Base-by-base conservation (phyloP, 352 stramenopile genomes). In the Peronosclerospora sorghi region DNA sequence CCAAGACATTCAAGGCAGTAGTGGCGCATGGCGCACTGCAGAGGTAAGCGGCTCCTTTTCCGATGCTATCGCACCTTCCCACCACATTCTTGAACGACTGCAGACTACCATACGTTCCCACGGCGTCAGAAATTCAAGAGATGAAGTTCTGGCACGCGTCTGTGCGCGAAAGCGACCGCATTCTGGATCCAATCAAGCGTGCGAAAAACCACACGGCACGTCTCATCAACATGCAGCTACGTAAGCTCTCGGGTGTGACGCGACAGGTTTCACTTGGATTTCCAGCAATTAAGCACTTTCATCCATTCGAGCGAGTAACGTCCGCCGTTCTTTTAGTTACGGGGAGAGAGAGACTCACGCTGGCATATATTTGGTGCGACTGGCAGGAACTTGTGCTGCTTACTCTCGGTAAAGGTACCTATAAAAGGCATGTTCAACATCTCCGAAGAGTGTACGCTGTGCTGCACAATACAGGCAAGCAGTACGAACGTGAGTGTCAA, bases 141-240 rank as follows among this genome's bases (percentile, higher is more conserved):
- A 93, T 93, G 80, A 78, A 80, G 48, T 90, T 93, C 55, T 93
- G 80, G 80, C 68, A 73, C 18, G 55, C 72, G 20, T 51, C 52
- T 20, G 56, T 84, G 51, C 68, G 63, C 42, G 80, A 93, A 54
- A 89, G 75, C 60, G 58, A 73, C 63, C 78, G 77, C 54, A 89
- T 93, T 27, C 59, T 52, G 5, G 78, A 90, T 48, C 78, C 80
- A 5, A 62, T 93, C 51, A 83, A 83, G 35, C 72, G 78, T 51
- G 73, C 76, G 35, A 84, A 83, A 49, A 90, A 93, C 56, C 63
- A 82, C 48, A 86, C 78, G 29, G 73, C 77, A 18, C 67, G 80
- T 1, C 68, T 87, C 35, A 90, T 93, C 52, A 89, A 90, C 46
- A 55, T 71, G 34, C 76, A 89, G 50, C 57, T 93, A 15, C 43